phyloP scores from a whole-genome alignment of 352 stramenopile species.

The Phytophthora ramorum region DNA sequence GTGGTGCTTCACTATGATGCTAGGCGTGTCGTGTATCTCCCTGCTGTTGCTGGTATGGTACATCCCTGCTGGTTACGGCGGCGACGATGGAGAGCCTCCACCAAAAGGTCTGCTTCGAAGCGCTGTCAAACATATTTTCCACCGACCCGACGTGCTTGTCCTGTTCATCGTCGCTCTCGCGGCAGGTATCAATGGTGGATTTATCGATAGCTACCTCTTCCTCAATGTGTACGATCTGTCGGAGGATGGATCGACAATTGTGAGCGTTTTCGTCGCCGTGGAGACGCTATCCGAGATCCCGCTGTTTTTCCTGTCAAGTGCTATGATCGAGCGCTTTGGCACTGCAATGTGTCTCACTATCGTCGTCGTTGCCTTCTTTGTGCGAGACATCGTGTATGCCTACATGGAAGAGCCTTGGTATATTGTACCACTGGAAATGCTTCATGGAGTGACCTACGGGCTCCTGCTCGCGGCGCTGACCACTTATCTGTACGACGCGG shows the following conservation, averaged over 20 bases:
- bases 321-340: conserved; percentile 51
- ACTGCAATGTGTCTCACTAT: conserved; percentile 50
- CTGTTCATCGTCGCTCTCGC: conserved; percentile 54
- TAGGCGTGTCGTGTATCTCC: conserved; percentile 46
- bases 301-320: conserved; percentile 62
- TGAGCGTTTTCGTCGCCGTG: conserved; percentile 59
- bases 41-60: conserved; percentile 45
- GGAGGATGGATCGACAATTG: conserved; percentile 46
- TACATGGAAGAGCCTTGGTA: conserved; percentile 65
- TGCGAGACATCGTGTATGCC: conserved; percentile 57
- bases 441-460: conserved; percentile 64
- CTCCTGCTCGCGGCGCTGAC: conserved; percentile 50
- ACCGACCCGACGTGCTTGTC: conserved; percentile 38
- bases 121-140: conserved; percentile 35
- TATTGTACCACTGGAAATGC: conserved; percentile 59
- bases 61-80: conserved; percentile 37
- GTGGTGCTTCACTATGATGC: conserved; percentile 58
- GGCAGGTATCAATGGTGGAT: conserved; percentile 58
- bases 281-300: conserved; percentile 66
- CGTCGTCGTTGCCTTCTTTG: conserved; percentile 52
- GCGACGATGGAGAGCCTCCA: conserved; percentile 14
- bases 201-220: conserved; percentile 63
- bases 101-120: conserved; percentile 39
- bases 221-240: conserved; percentile 66
- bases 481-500: conserved; percentile 56